These are phyloP conservation scores for Neurospora tetrasperma DNA, from an alignment of 495 filamentous ascomycete genomes.

Conservation along the genomic window DNA sequence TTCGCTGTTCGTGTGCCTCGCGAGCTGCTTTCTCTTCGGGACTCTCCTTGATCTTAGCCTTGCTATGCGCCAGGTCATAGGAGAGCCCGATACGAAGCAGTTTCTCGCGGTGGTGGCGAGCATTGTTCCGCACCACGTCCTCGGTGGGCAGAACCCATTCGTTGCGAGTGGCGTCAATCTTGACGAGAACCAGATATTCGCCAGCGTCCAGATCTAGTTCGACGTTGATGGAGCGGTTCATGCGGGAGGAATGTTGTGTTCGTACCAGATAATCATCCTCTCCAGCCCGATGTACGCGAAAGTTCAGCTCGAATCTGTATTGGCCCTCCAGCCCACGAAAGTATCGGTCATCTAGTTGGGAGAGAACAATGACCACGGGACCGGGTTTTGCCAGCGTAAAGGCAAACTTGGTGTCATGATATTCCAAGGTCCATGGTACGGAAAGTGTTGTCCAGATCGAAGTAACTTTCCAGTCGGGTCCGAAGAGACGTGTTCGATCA, in stretches of 20 bases:
- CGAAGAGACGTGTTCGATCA: slow-evolving; percentile 82
- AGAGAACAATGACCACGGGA: slow-evolving; percentile 68
- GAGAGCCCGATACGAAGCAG: slow-evolving; percentile 69
- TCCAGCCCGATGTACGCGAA: slow-evolving; percentile 71
- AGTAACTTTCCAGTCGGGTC: slow-evolving; percentile 68
- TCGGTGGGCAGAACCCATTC: slow-evolving; percentile 46
- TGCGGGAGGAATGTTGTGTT: slow-evolving; percentile 57
- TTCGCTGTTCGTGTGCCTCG: slow-evolving; percentile 28
- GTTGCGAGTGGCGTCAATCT: slow-evolving; percentile 59
- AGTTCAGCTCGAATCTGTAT: slow-evolving; percentile 67
- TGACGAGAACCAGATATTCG: slow-evolving; percentile 68
- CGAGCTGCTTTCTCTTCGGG: slow-evolving; percentile 50
- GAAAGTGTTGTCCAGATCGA: slow-evolving; percentile 77
- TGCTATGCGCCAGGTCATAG: slow-evolving; percentile 78
- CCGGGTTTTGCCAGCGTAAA: slow-evolving; percentile 56
- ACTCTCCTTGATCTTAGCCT: slow-evolving; percentile 56
- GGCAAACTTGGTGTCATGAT: slow-evolving; percentile 72
- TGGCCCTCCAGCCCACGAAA: slow-evolving; percentile 76
- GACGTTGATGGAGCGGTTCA: slow-evolving; percentile 68
- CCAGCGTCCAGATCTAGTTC: slow-evolving; percentile 77
- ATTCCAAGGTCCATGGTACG: slow-evolving; percentile 79
- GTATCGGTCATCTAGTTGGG: slow-evolving; percentile 78
- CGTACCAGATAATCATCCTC: slow-evolving; percentile 81
- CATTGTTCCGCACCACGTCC: slow-evolving; percentile 55
- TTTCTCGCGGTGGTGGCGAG: slow-evolving; percentile 61